Conservation (phyloP, 805 yeast genomes). For the Nakazawaea wickerhamii region DNA sequence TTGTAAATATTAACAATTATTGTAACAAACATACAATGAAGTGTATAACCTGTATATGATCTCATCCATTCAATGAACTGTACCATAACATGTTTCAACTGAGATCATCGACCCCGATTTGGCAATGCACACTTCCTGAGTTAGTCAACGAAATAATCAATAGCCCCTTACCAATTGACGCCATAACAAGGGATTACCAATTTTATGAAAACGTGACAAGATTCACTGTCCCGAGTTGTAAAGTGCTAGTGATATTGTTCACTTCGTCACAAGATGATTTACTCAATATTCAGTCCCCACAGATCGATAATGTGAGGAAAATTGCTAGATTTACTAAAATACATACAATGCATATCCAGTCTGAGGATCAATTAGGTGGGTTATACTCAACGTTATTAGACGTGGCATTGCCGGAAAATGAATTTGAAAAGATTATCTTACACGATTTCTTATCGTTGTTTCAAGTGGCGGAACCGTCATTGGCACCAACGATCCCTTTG, state of each 20-base stretch:
- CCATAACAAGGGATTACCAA: neutral
- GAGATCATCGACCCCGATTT: neutral
- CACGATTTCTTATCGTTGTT: neutral
- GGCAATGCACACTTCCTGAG: neutral
- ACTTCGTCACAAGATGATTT: too few species aligned
- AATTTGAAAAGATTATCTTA: conserved; percentile 1
- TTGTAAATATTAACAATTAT: too few species aligned
- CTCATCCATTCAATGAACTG: too few species aligned
- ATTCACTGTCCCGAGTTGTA: neutral
- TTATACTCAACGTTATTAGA: neutral
- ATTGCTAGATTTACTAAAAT: conserved; percentile 1
- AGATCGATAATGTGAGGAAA: conserved; percentile 2
- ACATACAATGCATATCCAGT: neutral
- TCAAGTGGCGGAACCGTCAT: neutral
- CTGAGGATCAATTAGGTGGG: neutral
- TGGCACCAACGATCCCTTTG: neutral
- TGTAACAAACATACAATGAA: too few species aligned
- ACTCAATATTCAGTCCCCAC: neutral
- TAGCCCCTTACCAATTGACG: conserved; percentile 5
- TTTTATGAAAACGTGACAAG: neutral
- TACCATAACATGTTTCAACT: neutral
- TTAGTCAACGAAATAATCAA: neutral
- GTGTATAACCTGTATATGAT: too few species aligned
- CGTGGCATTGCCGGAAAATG: neutral
- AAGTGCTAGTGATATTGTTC: conserved; percentile 1